These are phyloP conservation scores for Ophiocytium majus DNA, from an alignment of 352 stramenopile genomes.

Conservation along the genomic window DNA sequence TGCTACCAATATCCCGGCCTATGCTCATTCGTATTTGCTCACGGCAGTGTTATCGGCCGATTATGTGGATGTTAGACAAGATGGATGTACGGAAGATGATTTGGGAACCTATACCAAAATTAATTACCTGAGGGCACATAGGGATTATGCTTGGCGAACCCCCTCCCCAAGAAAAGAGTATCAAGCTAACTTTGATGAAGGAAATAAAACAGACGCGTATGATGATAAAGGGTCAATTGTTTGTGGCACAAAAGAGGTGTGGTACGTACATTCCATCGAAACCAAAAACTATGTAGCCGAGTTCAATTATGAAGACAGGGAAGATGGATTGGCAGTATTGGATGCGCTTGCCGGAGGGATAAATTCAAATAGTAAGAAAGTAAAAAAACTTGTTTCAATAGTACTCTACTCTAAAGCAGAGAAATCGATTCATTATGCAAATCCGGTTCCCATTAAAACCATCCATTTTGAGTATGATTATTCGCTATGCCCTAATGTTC, in stretches of 20 bases:
- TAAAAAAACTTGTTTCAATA: constrained; percentile 5
- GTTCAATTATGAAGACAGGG: neutral
- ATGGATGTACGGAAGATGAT: neutral
- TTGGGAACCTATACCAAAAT: neutral
- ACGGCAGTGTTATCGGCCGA: neutral
- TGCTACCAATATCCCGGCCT: too few relatives aligned
- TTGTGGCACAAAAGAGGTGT: neutral
- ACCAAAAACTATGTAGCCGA: neutral
- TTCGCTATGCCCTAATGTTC: neutral
- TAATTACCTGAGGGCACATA: neutral
- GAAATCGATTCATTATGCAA: neutral
- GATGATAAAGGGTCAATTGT: neutral
- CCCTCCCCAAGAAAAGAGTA: neutral
- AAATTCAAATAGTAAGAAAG: neutral
- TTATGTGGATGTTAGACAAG: neutral
- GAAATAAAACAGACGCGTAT: neutral
- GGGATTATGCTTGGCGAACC: neutral
- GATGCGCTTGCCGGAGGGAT: neutral
- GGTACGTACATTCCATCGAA: neutral
- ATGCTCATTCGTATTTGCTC: constrained; percentile 10
- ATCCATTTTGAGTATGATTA: constrained; percentile 15
- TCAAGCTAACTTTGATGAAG: neutral
- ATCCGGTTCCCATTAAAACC: too few relatives aligned
- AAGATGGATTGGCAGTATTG: neutral
- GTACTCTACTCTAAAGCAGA: constrained; percentile 6